Evolutionary conservation across 1,284 basidiomycete genomes (phyloP).

Genomic region (Pseudozyma thailandica): DNA sequence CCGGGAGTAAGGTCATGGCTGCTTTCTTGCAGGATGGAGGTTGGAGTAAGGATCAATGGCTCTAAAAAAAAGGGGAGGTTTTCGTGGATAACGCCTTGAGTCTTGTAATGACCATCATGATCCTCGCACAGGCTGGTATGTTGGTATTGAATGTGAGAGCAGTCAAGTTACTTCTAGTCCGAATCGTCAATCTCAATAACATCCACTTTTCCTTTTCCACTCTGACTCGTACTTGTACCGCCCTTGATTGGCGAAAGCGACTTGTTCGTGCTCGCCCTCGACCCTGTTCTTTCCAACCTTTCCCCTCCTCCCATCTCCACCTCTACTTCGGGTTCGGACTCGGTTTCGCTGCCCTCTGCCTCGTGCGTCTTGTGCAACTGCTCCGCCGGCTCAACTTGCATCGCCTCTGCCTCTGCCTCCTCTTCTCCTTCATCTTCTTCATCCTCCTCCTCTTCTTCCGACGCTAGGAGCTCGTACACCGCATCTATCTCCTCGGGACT

Average conservation of each 20-base stretch:
- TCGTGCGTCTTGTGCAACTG: neutral
- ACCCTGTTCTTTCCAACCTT: neutral
- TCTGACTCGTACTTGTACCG: neutral
- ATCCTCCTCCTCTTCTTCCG: constrained; percentile 31
- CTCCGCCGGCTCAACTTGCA: constrained; percentile 17
- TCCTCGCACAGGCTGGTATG: no score
- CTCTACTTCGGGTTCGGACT: constrained; percentile 36
- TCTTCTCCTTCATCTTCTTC: constrained; percentile 23
- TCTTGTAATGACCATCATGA: neutral
- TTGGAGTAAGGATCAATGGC: constrained; percentile 58
- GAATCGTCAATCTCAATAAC: constrained; percentile 44
- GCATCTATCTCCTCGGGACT: constrained; percentile 59
- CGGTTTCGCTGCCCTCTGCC: constrained; percentile 28
- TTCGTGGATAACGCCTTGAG: no score
- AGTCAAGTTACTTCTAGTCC: constrained; percentile 16
- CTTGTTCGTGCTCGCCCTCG: constrained; percentile 5
- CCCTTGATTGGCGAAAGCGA: constrained; percentile 18
- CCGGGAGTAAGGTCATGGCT: constrained; percentile 94
- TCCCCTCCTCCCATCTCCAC: neutral
- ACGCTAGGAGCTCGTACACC: constrained; percentile 52
- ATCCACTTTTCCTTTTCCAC: constrained; percentile 7
- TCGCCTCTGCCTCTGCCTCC: constrained; percentile 18
- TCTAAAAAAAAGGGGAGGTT: constrained; percentile 20
- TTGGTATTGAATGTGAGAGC: neutral
- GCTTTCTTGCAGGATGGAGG: constrained; percentile 84